These are phyloP conservation scores for Lactarius quietus DNA, from an alignment of 768 basidiomycete species.

Conservation along the genomic window DNA sequence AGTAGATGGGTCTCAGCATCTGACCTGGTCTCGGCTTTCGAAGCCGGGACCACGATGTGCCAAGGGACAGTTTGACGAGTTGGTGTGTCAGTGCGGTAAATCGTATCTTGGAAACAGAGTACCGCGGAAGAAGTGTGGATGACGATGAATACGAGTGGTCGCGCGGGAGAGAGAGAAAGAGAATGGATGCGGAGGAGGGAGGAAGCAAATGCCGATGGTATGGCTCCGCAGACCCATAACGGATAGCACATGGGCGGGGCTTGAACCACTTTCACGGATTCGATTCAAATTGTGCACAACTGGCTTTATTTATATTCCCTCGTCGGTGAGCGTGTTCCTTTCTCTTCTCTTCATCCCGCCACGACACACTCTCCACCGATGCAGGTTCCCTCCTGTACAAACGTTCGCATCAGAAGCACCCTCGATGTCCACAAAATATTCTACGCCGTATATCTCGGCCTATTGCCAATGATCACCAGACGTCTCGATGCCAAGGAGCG, in stretches of 20 bases:
- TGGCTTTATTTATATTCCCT: conserved; percentile 25
- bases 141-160: not conserved
- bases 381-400: conserved; percentile 74
- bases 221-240: conserved; percentile 1
- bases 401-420: conserved; percentile 74
- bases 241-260: conserved; percentile 18
- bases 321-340: conserved; percentile 16
- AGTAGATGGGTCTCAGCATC: conserved; percentile 15
- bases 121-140: not conserved
- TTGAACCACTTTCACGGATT: conserved; percentile 23
- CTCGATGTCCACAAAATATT: conserved; percentile 81
- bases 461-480: conserved; percentile 72
- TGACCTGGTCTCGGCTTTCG: conserved; percentile 20
- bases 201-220: not conserved
- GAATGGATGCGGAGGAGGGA: no score
- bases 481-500: conserved; percentile 82
- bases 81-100: not conserved
- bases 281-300: conserved; percentile 24
- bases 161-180: not conserved
- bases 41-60: conserved; percentile 16
- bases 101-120: not conserved
- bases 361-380: conserved; percentile 38
- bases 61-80: conserved; percentile 10
- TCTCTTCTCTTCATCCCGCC: conserved; percentile 26
- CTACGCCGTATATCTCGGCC: conserved; percentile 64